Base-by-base conservation (phyloP, 305 asterid species). In the Euphrasia arctica region DNA sequence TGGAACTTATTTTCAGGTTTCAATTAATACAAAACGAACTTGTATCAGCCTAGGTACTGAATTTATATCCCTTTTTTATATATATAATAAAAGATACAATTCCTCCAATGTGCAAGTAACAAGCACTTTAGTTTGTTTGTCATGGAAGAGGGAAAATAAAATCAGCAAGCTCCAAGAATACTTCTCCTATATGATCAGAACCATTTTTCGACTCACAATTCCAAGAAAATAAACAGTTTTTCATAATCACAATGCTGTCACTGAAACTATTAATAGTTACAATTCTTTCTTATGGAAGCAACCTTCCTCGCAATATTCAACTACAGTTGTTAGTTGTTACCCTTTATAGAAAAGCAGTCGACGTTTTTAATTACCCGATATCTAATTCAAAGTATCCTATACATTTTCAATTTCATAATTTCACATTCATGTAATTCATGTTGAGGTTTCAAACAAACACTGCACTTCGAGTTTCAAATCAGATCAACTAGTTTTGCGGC, bases 391-490 rank as follows among this genome's bases (percentile, higher is more conserved):
- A 7, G 42, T 39, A 39, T 7, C 43, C 7, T 39, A 25, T 22
- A 32, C 11, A 22, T 0, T 45, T 2, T 42, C 31, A 42, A 41
- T 11, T 51, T 54, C 31, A 42, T 13, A 32, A 45, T 22, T 9
- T 15, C 28, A 34, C 69, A 27, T 45, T 55, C 62, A 18, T 18
- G 22, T 18, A 18, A 18, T 18, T 18, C 3, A 60, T 2, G 1
- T 36, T 36, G 42, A 36, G 42, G n/a, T 43, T 27, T 31, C 60
- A 63, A 60, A 60, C 65, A 47, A 31, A 56, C 13, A 57, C 7
- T 1, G 54, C 28, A 49, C 65, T 39, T 60, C 12, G 34, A 65
- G 52, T 22, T 68, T 61, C 56, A 59, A 41, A 56, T 28, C 65
- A 58, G 36, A 67, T 39, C 54, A 34, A 39, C 32, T 8, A 64